Evolutionary conservation across 2,329 filamentous ascomycete species (phyloP).

Genomic region (Blastomyces parvus): DNA sequence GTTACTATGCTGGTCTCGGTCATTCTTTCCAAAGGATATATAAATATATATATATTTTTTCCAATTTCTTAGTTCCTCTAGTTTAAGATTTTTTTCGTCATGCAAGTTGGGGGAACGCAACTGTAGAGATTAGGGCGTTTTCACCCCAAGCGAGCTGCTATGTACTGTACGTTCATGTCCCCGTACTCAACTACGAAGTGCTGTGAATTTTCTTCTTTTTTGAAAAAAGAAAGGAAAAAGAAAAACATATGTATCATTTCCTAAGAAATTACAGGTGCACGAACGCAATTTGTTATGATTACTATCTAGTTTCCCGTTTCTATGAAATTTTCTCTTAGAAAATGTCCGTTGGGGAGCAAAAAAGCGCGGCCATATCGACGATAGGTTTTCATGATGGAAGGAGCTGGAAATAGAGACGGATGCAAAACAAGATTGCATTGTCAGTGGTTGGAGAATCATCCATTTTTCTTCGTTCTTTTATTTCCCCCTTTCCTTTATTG

Average conservation of each 20-base stretch:
- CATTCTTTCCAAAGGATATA: neutral
- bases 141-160: neutral
- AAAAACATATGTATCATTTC: neutral
- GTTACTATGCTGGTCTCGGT: neutral
- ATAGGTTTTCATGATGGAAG: neutral
- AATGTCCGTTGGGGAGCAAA: neutral
- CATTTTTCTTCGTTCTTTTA: neutral
- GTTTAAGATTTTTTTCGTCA: neutral
- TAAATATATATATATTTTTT: neutral
- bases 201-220: neutral
- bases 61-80: neutral
- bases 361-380: neutral
- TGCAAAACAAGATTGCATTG: neutral
- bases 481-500: neutral
- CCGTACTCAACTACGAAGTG: neutral
- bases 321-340: neutral
- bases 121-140: neutral
- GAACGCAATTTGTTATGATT: neutral
- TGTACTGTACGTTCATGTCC: too few relatives aligned
- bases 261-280: neutral
- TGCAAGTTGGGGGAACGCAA: neutral
- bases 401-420: neutral
- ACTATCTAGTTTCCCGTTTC: neutral
- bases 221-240: neutral
- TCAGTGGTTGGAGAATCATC: neutral